These are phyloP conservation scores for Salix caprea DNA, from an alignment of 345 rosid species.

Conservation along the genomic window DNA sequence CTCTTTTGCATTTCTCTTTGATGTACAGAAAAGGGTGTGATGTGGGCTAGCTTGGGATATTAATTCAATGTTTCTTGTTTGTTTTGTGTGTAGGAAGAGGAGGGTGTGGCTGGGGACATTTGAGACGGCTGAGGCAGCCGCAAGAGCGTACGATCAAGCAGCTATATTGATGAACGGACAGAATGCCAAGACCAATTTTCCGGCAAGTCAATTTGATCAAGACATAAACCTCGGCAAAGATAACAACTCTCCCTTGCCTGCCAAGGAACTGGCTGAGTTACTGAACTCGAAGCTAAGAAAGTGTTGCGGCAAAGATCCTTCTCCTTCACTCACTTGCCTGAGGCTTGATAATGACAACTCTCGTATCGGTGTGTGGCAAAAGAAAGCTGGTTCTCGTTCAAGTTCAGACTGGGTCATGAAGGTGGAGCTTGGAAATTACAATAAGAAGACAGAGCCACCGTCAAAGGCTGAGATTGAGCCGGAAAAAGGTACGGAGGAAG, in stretches of 20 bases:
- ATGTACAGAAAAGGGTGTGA: neutral
- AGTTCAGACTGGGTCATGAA: slow-evolving; percentile 63
- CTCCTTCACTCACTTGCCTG: slow-evolving; percentile 63
- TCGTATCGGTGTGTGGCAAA: slow-evolving; percentile 78
- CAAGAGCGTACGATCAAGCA: slow-evolving; percentile 68
- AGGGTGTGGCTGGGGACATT: slow-evolving; percentile 86
- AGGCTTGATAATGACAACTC: slow-evolving; percentile 64
- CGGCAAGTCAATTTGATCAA: slow-evolving; percentile 14
- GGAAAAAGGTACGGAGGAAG: slow-evolving; percentile 35
- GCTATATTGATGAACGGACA: slow-evolving; percentile 64
- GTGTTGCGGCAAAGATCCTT: slow-evolving; percentile 43
- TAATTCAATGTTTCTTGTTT: neutral
- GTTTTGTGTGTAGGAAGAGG: slow-evolving; percentile 45
- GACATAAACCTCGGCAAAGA: neutral
- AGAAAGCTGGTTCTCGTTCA: slow-evolving; percentile 52
- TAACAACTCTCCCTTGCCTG: slow-evolving; percentile 19
- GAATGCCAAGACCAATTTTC: slow-evolving; percentile 71
- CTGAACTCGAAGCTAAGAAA: slow-evolving; percentile 54
- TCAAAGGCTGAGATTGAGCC: slow-evolving; percentile 13
- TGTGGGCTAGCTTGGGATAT: neutral
- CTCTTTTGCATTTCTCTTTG: neutral
- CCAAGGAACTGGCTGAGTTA: slow-evolving; percentile 44
- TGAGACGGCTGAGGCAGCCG: slow-evolving; percentile 74
- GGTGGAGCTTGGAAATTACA: slow-evolving; percentile 48
- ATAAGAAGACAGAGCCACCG: slow-evolving; percentile 10